A percentile compares a stretch with the other conserved stretches of the same genome.
Conservation (phyloP, 2,329 filamentous ascomycete genomes). For the Periconia sp. region DNA sequence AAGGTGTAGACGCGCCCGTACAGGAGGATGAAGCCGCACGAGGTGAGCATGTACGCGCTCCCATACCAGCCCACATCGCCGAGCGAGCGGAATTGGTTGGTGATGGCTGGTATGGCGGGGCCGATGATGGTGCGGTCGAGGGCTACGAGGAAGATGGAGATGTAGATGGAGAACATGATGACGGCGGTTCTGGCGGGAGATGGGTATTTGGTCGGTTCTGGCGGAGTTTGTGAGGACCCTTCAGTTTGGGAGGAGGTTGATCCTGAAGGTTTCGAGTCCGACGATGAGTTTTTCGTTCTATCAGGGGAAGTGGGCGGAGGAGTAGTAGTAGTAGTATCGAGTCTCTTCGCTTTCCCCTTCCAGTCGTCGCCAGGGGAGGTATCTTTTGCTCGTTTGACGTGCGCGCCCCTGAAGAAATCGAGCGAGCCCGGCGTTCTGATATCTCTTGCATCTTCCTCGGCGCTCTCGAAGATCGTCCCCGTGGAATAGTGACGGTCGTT, state of each 20-base stretch:
- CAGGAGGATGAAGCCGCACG: slow-evolving; percentile 45
- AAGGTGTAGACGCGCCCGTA: slow-evolving; percentile 52
- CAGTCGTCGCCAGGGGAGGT: slow-evolving; percentile 2
- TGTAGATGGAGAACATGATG: slow-evolving; percentile 35
- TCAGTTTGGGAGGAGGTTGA: background rate
- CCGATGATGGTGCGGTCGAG: slow-evolving; percentile 49
- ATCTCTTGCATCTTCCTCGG: background rate
- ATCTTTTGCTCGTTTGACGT: slow-evolving; percentile 6
- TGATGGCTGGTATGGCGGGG: slow-evolving; percentile 50
- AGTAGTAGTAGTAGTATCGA: too few relatives aligned
- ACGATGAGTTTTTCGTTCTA: slow-evolving; percentile 9
- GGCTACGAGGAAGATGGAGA: slow-evolving; percentile 36
- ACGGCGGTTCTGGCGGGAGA: slow-evolving; percentile 26
- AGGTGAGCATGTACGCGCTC: slow-evolving; percentile 43
- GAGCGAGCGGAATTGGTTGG: slow-evolving; percentile 47
- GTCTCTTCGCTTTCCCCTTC: slow-evolving; percentile 1
- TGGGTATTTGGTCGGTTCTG: slow-evolving; percentile 16
- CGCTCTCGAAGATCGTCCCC: slow-evolving; percentile 7
- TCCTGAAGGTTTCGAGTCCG: slow-evolving; percentile 13
- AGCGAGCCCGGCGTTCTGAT: slow-evolving; percentile 7
- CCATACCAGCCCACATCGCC: slow-evolving; percentile 49
- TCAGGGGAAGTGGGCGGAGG: slow-evolving; percentile 13
- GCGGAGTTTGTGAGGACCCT: background rate
- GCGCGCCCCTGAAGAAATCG: slow-evolving; percentile 6
- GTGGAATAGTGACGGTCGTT: slow-evolving; percentile 7